These are phyloP conservation scores for Hypericum perforatum DNA, from an alignment of 345 rosid species.

Conservation along the genomic window DNA sequence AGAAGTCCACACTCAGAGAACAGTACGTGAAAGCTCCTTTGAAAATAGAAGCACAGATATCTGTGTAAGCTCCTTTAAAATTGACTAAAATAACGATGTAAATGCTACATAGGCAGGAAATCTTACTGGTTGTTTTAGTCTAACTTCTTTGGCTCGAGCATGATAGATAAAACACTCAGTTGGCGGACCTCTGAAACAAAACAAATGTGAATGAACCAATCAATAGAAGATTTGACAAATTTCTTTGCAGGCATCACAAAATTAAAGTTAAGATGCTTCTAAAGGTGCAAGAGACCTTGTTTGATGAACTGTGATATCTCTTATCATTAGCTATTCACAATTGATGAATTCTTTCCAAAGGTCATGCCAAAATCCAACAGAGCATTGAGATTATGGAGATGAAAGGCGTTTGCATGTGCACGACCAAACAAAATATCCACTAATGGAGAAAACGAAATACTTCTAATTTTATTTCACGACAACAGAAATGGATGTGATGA, in stretches of 20 bases:
- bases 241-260: not conserved
- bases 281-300: not conserved
- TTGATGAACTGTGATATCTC: not conserved
- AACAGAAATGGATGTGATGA: no score
- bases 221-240: not conserved
- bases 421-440: not conserved
- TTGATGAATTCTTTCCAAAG: no score
- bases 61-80: not conserved
- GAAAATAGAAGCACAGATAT: no score
- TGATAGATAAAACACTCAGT: conserved; percentile 83
- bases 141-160: conserved; percentile 72
- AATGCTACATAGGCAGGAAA: conserved; percentile 4
- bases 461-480: no score
- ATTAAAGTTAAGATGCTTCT: no score
- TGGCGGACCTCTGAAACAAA: conserved; percentile 78
- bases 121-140: conserved; percentile 47
- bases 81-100: not conserved
- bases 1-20: no score
- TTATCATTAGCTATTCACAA: conserved; percentile 5
- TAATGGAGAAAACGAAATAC: not conserved
- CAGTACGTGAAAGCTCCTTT: not conserved
- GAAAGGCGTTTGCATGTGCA: no score
- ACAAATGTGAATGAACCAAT: conserved; percentile 7
- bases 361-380: no score
- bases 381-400: no score